These are phyloP conservation scores for Botrytis porri DNA, from an alignment of 2,329 filamentous ascomycete species.

Conservation along the genomic window DNA sequence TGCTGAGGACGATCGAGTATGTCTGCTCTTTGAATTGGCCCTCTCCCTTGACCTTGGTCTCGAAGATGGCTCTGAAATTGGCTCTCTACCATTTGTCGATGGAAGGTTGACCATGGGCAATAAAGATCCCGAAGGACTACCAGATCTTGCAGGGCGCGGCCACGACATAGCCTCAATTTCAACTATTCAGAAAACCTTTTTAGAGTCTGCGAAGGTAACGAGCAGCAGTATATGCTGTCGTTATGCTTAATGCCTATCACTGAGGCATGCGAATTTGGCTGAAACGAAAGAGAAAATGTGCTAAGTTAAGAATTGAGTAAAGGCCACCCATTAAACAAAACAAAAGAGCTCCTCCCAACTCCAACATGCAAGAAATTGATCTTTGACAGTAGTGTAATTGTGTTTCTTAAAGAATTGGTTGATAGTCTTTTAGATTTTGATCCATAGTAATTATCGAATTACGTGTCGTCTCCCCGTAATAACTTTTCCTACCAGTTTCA, in stretches of 20 bases:
- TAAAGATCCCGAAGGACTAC: constrained; percentile 31
- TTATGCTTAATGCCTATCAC: constrained; percentile 29
- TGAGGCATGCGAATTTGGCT: constrained; percentile 35
- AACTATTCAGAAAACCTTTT: not conserved
- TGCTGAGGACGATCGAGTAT: constrained; percentile 36
- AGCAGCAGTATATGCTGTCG: constrained; percentile 39
- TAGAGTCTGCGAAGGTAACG: constrained; percentile 20
- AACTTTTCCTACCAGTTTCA: not conserved
- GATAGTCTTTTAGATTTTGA: constrained; percentile 1
- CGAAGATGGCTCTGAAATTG: constrained; percentile 30
- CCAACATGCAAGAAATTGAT: constrained; percentile 12
- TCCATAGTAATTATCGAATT: constrained; percentile 14
- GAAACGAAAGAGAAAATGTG: not conserved
- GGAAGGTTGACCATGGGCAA: constrained; percentile 36
- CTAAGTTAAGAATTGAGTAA: not conserved
- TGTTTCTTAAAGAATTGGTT: not conserved
- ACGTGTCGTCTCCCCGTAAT: constrained; percentile 12
- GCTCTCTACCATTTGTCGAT: constrained; percentile 25
- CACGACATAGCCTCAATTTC: constrained; percentile 33
- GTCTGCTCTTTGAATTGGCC: constrained; percentile 31
- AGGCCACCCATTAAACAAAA: not conserved
- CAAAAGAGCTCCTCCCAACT: constrained; percentile 7
- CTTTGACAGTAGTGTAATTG: not conserved
- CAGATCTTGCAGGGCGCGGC: constrained; percentile 35
- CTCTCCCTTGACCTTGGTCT: constrained; percentile 30